These are phyloP conservation scores for Diaporthe sp. DNA, from an alignment of 2,329 filamentous ascomycete genomes.

Conservation along the genomic window DNA sequence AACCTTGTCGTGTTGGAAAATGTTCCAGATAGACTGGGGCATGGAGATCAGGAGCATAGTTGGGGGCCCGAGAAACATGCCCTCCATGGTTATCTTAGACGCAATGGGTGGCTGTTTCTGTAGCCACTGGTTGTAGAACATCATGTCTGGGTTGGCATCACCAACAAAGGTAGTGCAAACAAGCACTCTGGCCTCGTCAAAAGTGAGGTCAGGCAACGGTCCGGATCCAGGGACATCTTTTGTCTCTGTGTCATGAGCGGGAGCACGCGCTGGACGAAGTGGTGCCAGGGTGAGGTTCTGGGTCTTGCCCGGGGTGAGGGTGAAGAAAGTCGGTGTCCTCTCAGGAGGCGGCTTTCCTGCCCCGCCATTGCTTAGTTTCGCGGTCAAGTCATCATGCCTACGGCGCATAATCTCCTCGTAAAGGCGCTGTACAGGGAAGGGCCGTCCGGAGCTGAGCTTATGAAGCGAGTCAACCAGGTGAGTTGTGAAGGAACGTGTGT, in stretches of 20 bases:
- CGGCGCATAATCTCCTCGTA: slow-evolving; percentile 67
- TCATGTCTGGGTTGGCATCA: slow-evolving; percentile 75
- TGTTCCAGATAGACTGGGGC: slow-evolving; percentile 73
- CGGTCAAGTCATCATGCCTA: slow-evolving; percentile 59
- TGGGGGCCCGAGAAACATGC: slow-evolving; percentile 76
- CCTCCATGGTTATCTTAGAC: slow-evolving; percentile 73
- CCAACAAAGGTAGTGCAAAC: slow-evolving; percentile 77
- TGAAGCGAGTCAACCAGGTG: slow-evolving; percentile 67
- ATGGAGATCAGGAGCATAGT: slow-evolving; percentile 77
- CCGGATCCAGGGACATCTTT: slow-evolving; percentile 55
- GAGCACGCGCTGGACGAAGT: slow-evolving; percentile 49
- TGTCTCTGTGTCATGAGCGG: slow-evolving; percentile 37
- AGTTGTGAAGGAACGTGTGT: slow-evolving; percentile 71
- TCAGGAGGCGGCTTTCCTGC: slow-evolving; percentile 53
- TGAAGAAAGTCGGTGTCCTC: slow-evolving; percentile 66
- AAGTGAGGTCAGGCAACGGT: slow-evolving; percentile 67
- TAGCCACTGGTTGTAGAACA: slow-evolving; percentile 76
- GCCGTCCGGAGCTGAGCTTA: slow-evolving; percentile 65
- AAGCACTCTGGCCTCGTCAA: slow-evolving; percentile 74
- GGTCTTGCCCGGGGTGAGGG: slow-evolving; percentile 66
- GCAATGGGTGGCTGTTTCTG: slow-evolving; percentile 69
- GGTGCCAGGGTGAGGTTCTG: slow-evolving; percentile 68
- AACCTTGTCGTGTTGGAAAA: slow-evolving; percentile 76
- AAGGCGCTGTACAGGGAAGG: slow-evolving; percentile 69
- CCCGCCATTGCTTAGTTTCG: slow-evolving; percentile 63